These are phyloP conservation scores for Stephanodiscus triporus DNA, from an alignment of 108 stramenopile species.

Conservation along the genomic window DNA sequence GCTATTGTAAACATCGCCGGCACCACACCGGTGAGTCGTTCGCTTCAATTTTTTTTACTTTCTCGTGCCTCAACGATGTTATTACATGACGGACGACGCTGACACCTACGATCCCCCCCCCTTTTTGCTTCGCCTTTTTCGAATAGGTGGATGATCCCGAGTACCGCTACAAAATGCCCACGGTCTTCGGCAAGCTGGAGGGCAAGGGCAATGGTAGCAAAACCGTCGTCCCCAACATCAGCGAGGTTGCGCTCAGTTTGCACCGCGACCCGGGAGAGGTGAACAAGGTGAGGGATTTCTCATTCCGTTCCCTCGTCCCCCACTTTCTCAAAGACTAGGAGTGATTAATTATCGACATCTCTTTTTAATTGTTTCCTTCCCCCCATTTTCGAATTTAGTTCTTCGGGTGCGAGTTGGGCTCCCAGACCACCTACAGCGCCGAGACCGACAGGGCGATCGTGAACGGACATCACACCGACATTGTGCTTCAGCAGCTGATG, in stretches of 20 bases:
- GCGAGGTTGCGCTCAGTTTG: slow-evolving; percentile 81
- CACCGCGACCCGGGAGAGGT: slow-evolving; percentile 94
- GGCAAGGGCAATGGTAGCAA: slow-evolving; percentile 99
- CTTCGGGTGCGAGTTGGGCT: slow-evolving; percentile 98
- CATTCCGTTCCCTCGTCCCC: neutral
- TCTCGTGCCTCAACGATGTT: neutral
- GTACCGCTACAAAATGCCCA: slow-evolving; percentile 98
- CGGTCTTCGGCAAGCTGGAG: slow-evolving; percentile 95
- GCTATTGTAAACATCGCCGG: slow-evolving; percentile 92
- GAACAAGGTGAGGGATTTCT: slow-evolving; percentile 62
- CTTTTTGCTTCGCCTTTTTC: neutral
- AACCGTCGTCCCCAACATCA: slow-evolving; percentile 96
- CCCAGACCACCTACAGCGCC: slow-evolving; percentile 93
- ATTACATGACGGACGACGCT: neutral
- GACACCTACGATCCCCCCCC: too few species aligned
- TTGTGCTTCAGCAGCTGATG: slow-evolving; percentile 85
- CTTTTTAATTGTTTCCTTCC: neutral
- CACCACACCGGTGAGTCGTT: slow-evolving; percentile 57
- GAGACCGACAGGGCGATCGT: slow-evolving; percentile 96
- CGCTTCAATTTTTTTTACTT: neutral
- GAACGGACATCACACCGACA: slow-evolving; percentile 96
- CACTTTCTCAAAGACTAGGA: neutral
- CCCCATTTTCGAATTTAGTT: slow-evolving; percentile 46
- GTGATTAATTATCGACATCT: neutral
- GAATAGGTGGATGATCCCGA: slow-evolving; percentile 86